A percentile compares a stretch with the other conserved stretches of the same genome.
Conservation (phyloP, 345 rosid genomes). For the Hypericum perforatum region DNA sequence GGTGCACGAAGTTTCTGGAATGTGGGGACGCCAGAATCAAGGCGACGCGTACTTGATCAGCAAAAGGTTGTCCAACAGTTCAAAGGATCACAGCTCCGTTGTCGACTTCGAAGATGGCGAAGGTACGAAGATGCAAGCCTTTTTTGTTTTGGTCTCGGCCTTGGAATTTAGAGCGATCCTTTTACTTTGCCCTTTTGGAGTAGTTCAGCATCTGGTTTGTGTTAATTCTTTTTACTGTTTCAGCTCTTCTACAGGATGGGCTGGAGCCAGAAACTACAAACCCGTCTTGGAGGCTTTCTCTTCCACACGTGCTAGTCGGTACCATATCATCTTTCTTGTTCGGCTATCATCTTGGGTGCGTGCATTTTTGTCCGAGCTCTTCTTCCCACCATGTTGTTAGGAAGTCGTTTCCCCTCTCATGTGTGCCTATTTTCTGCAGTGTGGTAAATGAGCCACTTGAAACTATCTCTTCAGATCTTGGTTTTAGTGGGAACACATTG, state of each 20-base stretch:
- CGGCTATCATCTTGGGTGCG: conserved; percentile 95
- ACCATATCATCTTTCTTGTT: conserved; percentile 72
- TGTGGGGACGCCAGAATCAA: conserved; percentile 42
- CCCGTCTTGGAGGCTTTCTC: conserved; percentile 75
- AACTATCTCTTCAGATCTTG: conserved; percentile 77
- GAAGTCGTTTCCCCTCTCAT: conserved; percentile 3
- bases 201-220: background rate
- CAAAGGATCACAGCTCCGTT: conserved; percentile 40
- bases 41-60: conserved; percentile 44
- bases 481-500: conserved; percentile 75
- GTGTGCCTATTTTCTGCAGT: conserved; percentile 21
- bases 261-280: conserved; percentile 41
- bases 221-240: conserved; percentile 16
- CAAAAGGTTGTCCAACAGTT: conserved; percentile 42
- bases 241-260: conserved; percentile 41
- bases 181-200: no score
- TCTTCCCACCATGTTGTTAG: background rate
- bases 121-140: conserved; percentile 30
- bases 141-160: conserved; percentile 1
- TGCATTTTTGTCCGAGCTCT: conserved; percentile 12
- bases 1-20: conserved; percentile 20
- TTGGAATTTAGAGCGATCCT: no score
- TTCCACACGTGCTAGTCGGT: conserved; percentile 80
- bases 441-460: conserved; percentile 97
- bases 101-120: conserved; percentile 52